These are phyloP conservation scores for Fusarium temperatum DNA, from an alignment of 2,329 filamentous ascomycete species.

Conservation along the genomic window DNA sequence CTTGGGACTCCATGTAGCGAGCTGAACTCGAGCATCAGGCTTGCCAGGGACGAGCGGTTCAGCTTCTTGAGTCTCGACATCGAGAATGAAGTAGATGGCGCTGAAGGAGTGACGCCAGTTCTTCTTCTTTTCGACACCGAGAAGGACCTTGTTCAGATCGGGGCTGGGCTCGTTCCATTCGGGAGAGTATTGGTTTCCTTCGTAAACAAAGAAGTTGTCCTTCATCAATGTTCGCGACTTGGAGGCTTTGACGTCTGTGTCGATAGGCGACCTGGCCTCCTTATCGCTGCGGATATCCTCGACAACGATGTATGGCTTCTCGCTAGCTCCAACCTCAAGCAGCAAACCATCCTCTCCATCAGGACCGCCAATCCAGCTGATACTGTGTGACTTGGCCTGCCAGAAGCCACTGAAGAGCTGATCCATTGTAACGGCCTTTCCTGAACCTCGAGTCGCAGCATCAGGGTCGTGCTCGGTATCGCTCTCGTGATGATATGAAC, in stretches of 20 bases:
- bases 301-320: slow-evolving; percentile 81
- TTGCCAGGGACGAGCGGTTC: slow-evolving; percentile 80
- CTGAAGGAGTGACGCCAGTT: slow-evolving; percentile 93
- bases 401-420: slow-evolving; percentile 75
- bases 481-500: slow-evolving; percentile 72
- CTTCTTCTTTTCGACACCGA: slow-evolving; percentile 75
- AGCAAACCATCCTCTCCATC: slow-evolving; percentile 85
- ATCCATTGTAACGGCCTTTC: slow-evolving; percentile 77
- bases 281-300: slow-evolving; percentile 76
- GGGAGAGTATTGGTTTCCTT: slow-evolving; percentile 64
- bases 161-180: slow-evolving; percentile 77
- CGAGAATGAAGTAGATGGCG: slow-evolving; percentile 89
- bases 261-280: slow-evolving; percentile 47
- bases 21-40: slow-evolving; percentile 73
- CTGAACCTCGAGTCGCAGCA: slow-evolving; percentile 70
- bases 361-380: slow-evolving; percentile 80
- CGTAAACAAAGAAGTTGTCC: slow-evolving; percentile 67
- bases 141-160: slow-evolving; percentile 84
- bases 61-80: slow-evolving; percentile 81
- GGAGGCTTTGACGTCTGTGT: slow-evolving; percentile 46
- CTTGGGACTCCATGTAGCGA: slow-evolving; percentile 88
- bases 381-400: slow-evolving; percentile 68
- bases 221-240: slow-evolving; percentile 80
- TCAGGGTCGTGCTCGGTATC: slow-evolving; percentile 72
- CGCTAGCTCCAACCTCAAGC: slow-evolving; percentile 72